Evolutionary conservation across 768 basidiomycete species (phyloP).

Genomic region (Daedaleopsis nitida): DNA sequence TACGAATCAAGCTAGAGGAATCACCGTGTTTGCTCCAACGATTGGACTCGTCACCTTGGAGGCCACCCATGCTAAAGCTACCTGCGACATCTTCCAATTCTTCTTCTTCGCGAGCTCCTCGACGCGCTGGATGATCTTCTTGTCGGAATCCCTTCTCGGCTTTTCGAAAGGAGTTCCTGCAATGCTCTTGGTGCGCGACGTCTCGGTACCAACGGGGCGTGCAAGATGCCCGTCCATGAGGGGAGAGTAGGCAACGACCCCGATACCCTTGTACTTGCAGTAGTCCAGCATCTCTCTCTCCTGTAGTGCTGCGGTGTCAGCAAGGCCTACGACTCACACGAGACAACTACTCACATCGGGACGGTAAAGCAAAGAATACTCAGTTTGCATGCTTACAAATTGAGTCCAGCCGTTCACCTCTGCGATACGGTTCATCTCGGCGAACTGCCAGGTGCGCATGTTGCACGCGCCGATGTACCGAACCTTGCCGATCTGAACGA

Average conservation of each 20-base stretch:
- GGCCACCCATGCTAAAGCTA: conserved; percentile 45
- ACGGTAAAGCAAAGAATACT: conserved; percentile 55
- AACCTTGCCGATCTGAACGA: conserved; percentile 49
- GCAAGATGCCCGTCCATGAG: conserved; percentile 43
- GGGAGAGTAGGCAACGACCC: conserved; percentile 54
- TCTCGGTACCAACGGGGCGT: conserved; percentile 35
- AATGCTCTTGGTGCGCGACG: conserved; percentile 19
- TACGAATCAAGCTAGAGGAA: neutral
- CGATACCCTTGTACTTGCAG: conserved; percentile 51
- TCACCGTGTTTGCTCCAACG: conserved; percentile 39
- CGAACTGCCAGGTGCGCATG: conserved; percentile 37
- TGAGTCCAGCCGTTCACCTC: conserved; percentile 48
- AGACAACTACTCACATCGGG: conserved; percentile 41
- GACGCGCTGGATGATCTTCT: conserved; percentile 41
- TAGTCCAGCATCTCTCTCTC: conserved; percentile 49
- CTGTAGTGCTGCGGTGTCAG: conserved; percentile 23
- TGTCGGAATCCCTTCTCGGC: conserved; percentile 31
- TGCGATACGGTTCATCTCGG: conserved; percentile 45
- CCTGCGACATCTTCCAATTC: conserved; percentile 44
- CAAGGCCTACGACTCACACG: neutral
- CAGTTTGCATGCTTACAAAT: conserved; percentile 59
- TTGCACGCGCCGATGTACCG: conserved; percentile 46
- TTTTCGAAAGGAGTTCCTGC: conserved; percentile 30
- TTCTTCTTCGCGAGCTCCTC: conserved; percentile 44
- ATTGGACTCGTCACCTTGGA: conserved; percentile 48